Evolutionary conservation across 495 filamentous ascomycete species (phyloP).

Genomic region (Apodospora peruviana): DNA sequence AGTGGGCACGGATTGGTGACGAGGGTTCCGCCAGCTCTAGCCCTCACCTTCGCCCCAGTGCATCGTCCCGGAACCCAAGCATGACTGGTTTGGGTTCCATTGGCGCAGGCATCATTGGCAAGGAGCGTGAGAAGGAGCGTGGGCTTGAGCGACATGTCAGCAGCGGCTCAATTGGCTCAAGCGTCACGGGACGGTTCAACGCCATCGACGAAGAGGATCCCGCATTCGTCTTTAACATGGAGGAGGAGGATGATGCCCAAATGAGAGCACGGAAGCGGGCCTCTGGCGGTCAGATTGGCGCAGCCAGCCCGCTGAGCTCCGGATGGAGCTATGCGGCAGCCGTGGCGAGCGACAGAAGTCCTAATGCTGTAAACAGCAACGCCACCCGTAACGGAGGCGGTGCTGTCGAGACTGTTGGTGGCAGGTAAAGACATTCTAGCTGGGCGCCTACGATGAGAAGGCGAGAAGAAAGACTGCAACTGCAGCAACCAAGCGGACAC

Average conservation of each 20-base stretch:
- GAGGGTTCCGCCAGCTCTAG: conserved; percentile 31
- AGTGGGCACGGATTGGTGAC: conserved; percentile 46
- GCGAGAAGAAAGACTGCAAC: too few relatives aligned
- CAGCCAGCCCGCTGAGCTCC: conserved; percentile 24
- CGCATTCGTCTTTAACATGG: conserved; percentile 77
- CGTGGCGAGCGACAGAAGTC: conserved; percentile 21
- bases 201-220: conserved; percentile 72
- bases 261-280: conserved; percentile 36
- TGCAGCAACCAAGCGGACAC: too few relatives aligned
- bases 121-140: conserved; percentile 28
- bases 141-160: conserved; percentile 46
- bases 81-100: conserved; percentile 15
- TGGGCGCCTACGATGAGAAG: too few relatives aligned
- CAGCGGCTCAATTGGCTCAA: conserved; percentile 45
- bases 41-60: conserved; percentile 36
- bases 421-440: too few relatives aligned
- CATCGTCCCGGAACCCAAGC: conserved; percentile 27
- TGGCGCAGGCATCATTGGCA: conserved; percentile 25
- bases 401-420: conserved; percentile 16
- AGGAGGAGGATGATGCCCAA: conserved; percentile 60
- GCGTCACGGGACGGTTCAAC: conserved; percentile 46
- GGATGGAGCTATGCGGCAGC: conserved; percentile 36
- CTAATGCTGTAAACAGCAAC: conserved; percentile 10
- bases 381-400: conserved; percentile 4
- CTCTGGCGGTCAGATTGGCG: conserved; percentile 27